These are phyloP conservation scores for Balakata baccata DNA, from an alignment of 345 rosid genomes.

Conservation along the genomic window DNA sequence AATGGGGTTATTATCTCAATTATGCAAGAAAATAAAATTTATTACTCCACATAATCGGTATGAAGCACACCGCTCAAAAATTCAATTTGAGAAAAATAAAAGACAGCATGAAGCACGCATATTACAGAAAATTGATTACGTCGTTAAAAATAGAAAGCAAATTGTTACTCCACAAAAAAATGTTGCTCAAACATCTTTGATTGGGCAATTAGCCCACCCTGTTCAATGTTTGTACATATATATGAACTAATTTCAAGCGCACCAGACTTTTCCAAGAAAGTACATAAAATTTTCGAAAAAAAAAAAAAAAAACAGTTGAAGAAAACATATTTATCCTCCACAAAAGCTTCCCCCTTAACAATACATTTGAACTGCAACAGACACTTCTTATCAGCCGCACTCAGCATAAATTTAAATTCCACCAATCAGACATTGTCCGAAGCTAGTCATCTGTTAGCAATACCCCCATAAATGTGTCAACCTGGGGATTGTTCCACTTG, in stretches of 20 bases:
- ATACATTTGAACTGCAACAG: slow-evolving; percentile 9
- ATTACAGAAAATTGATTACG: slow-evolving; percentile 3
- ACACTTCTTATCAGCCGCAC: slow-evolving; percentile 18
- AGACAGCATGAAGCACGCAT: too few relatives aligned
- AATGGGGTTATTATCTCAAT: too few relatives aligned
- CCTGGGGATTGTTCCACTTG: slow-evolving; percentile 18
- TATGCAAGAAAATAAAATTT: too few relatives aligned
- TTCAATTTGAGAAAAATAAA: neutral
- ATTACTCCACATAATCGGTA: too few relatives aligned
- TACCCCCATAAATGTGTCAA: slow-evolving; percentile 7
- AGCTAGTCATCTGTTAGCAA: slow-evolving; percentile 5
- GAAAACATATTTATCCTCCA: slow-evolving; percentile 25
- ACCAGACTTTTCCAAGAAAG: slow-evolving; percentile 10
- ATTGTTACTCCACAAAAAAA: slow-evolving; percentile 31
- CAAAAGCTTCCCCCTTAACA: slow-evolving; percentile 5
- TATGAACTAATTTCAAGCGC: slow-evolving; percentile 26
- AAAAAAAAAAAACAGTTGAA: neutral
- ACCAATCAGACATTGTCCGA: neutral
- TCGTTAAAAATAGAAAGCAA: slow-evolving; percentile 17
- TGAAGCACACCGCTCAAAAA: neutral
- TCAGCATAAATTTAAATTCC: slow-evolving; percentile 11
- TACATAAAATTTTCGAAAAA: slow-evolving; percentile 13
- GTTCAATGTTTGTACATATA: slow-evolving; percentile 25
- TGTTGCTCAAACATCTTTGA: slow-evolving; percentile 23
- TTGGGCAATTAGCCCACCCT: slow-evolving; percentile 28